Evolutionary conservation across 2,329 filamentous ascomycete species (phyloP), one percentile per base, ranked within the genome.

Genomic region (Cladosporium sp.): DNA sequence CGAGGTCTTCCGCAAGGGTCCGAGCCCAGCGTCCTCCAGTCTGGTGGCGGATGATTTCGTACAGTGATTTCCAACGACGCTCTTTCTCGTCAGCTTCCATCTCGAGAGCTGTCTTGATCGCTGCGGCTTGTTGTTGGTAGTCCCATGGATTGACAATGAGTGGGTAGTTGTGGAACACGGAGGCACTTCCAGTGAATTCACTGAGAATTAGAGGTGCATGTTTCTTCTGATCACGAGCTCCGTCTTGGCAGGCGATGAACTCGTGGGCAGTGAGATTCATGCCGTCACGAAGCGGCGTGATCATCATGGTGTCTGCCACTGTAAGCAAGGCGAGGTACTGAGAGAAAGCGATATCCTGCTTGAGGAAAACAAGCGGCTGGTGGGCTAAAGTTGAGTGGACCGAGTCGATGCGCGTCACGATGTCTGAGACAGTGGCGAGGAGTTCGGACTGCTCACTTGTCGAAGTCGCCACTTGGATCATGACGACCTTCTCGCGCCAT

Each of bases 221-320:
- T 74, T 90, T 92, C 77, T 92, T 92, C 74, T 90, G 89, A 2
- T 81, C 79, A 62, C 84, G 76, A 54, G 82, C 80, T 40, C 92
- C 92, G 69, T 97, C 93, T 70, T 97, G 93, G 70, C 92, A 97
- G 65, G 90, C 90, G 36, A 97, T 83, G 69, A 92, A 97, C 72
- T 97, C 93, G 71, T 97, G 94, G 5, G 89, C 92, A 0, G 93
- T 97, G 58, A 97, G 76, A 71, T 97, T 97, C 94, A 97, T 97
- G 63, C 93, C 93, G 73, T 97, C 93, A 55, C 94, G 90, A 67
- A 97, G 86, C 70, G 91, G 95, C 2, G 93, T 95, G 69, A 97
- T 94, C 84, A 97, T 94, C 51, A 97, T 79, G 2, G 88, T 89
- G 75, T 97, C 92, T 1, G 93, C 94, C 55, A 95, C 88, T 3